Base-by-base conservation (phyloP, 805 yeast genomes). In the Candida taoyuanica region DNA sequence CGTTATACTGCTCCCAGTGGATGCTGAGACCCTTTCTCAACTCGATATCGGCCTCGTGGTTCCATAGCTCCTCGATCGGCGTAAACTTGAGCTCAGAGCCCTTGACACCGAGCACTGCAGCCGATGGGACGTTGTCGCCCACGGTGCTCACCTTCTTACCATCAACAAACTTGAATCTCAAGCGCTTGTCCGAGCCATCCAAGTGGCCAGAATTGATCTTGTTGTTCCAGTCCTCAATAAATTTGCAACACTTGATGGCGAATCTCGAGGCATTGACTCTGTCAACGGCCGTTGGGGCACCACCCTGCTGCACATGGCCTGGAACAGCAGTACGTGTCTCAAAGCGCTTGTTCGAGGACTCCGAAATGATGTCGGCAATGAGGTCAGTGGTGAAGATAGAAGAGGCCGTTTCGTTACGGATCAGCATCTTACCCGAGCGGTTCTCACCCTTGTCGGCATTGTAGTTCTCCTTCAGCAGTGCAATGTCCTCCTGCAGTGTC, bases 261-360 rank as follows among this genome's bases (percentile, higher is more conserved):
- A 83, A 82, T 59, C 98, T 77, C 5, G 89, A 80, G 6, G 95
- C 96, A 48, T 81, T 74, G 27, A 88, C 81, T 62, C 98, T 78
- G 60, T 93, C 98, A 68, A 89, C 84, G 6, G 98, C 87, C 7
- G 96, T 81, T 35, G 98, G 98, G 37, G 78, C 75, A 43, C 89
- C 93, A 60, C 98, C 98, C 66, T 93, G 98, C 71, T 93, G 98
- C 42, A 91, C 93, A 59, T 91, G 98, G 21, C 98, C 98, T 19
- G 98, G 98, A 43, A 89, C 78, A 13, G 98, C 98, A 5, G 96
- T 88, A 60, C 94, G 81, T 14, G 93, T 83, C 54, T 89, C 97
- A 59, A 85, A 93, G 48, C 71, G 72, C 33, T 84, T 85, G 27
- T 73, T 63, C 25, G 88, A 80, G 53, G 86, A 89, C 55, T 83